Evolutionary conservation across 164 flowering plant species (phyloP).

Genomic region (Hamamelis virginiana): DNA sequence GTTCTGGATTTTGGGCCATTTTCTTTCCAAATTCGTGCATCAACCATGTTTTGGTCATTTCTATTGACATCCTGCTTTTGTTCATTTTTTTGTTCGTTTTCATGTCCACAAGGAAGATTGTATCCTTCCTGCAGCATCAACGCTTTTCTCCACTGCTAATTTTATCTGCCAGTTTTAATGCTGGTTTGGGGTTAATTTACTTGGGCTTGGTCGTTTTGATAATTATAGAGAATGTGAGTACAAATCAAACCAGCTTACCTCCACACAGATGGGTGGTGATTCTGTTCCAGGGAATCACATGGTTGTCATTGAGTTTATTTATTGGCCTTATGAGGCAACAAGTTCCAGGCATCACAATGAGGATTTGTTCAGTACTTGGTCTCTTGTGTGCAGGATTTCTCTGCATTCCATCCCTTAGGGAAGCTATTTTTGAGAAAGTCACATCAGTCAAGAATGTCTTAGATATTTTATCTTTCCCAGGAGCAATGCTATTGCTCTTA

Average conservation of each 20-base stretch:
- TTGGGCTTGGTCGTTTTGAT: slow-evolving; percentile 41
- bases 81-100: slow-evolving; percentile 25
- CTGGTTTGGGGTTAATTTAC: slow-evolving; percentile 39
- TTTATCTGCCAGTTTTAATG: slow-evolving; percentile 36
- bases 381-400: slow-evolving; percentile 42
- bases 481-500: slow-evolving; percentile 47
- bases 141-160: slow-evolving; percentile 15
- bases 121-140: slow-evolving; percentile 3
- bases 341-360: slow-evolving; percentile 21
- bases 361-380: slow-evolving; percentile 32
- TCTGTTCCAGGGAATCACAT: slow-evolving; percentile 53
- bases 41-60: slow-evolving; percentile 40
- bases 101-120: slow-evolving; percentile 12
- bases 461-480: slow-evolving; percentile 50
- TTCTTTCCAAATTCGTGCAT: slow-evolving; percentile 37
- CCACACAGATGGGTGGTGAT: slow-evolving; percentile 42
- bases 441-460: slow-evolving; percentile 30
- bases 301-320: slow-evolving; percentile 34
- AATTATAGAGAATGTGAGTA: slow-evolving; percentile 24
- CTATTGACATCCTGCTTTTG: slow-evolving; percentile 40
- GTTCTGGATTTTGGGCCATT: slow-evolving; percentile 17
- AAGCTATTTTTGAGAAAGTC: slow-evolving; percentile 15
- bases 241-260: slow-evolving; percentile 25
- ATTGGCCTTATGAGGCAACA: slow-evolving; percentile 25
- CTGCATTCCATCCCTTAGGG: slow-evolving; percentile 33